Conservation (phyloP, 257 asterid genomes). For the Ballota nigra region DNA sequence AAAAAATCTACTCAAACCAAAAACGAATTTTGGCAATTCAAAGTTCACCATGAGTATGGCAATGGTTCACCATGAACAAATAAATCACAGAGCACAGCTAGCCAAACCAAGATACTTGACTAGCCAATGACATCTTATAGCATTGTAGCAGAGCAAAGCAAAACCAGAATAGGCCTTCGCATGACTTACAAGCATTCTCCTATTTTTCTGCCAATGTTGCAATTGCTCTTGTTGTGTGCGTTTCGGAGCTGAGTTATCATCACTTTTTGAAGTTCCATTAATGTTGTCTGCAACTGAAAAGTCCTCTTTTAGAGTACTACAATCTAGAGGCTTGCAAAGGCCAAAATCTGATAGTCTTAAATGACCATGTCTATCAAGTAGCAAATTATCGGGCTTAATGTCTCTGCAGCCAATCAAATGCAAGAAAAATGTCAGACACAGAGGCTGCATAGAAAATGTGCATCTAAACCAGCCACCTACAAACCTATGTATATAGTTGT, state of each 20-base stretch:
- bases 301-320: slow-evolving; percentile 84
- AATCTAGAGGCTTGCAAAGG: slow-evolving; percentile 94
- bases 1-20: slow-evolving; percentile 3
- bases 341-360: slow-evolving; percentile 94
- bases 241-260: slow-evolving; percentile 61
- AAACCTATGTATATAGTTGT: slow-evolving; percentile 85
- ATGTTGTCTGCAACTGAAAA: slow-evolving; percentile 58
- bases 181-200: slow-evolving; percentile 88
- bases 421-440: slow-evolving; percentile 33
- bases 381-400: slow-evolving; percentile 93
- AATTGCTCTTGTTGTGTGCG: slow-evolving; percentile 94
- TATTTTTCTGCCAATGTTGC: slow-evolving; percentile 97
- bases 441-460: slow-evolving; percentile 7
- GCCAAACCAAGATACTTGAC: slow-evolving; percentile 2
- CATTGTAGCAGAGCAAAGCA: slow-evolving; percentile 11
- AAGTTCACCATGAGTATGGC: slow-evolving; percentile 5
- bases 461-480: slow-evolving; percentile 32
- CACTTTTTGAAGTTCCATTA: slow-evolving; percentile 45
- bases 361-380: slow-evolving; percentile 91
- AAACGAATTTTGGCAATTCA: slow-evolving; percentile 17
- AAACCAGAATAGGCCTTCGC: slow-evolving; percentile 7
- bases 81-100: slow-evolving; percentile 12
- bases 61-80: slow-evolving; percentile 19
- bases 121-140: slow-evolving; percentile 15
- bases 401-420: slow-evolving; percentile 58